Base-by-base conservation (phyloP, 2,329 filamentous ascomycete species). In the Aspergillus fructus region DNA sequence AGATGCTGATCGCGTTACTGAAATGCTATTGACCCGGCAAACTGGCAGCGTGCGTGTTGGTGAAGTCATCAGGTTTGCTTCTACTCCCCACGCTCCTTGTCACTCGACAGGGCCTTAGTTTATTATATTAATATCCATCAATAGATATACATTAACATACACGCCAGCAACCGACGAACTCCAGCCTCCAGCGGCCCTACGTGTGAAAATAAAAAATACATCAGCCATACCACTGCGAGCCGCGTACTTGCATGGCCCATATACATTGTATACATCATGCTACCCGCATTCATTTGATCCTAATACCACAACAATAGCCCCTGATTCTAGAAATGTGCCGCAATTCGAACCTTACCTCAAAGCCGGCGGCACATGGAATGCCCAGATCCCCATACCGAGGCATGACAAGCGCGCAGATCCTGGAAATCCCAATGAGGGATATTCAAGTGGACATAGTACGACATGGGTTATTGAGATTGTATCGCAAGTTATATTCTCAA, bases 261-360 rank as follows among this genome's bases (percentile, higher is more conserved):
- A 99, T 72, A 96, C 88, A 0, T 83, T 97, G 39, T 92, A 91
- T 68, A 89, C 93, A 49, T 87, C 93, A 51, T 90, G 92, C 23
- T 96, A 96, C 67, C 91, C 93, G 0, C 83, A 89, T 15, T 85
- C 82, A 47, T 97, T 94, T 78, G 84, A 93, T 67, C 91, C 93
- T 2, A 92, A 96, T 75, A 79, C 82, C 63, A 92, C 91, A 71
- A 87, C 89, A 65, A 84, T 87, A 57, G 81, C 88, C 51, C 83
- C 88, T 1, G 83, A 86, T 52, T 81, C 81, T 52, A 87, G 92
- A 77, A 91, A 90, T 47, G 83, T 89, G 1, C 94, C 94, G 15
- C 90, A 96, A 67, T 99, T 94, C 69, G 94, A 99, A 76, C 93
- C 94, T 47, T 93, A 96, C 79, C 83, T 99, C 70, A 97, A 97